A percentile compares a stretch with the other conserved stretches of the same genome.
phyloP scores from a whole-genome alignment of 164 flowering plant genomes.

The Vitis cinerea region DNA sequence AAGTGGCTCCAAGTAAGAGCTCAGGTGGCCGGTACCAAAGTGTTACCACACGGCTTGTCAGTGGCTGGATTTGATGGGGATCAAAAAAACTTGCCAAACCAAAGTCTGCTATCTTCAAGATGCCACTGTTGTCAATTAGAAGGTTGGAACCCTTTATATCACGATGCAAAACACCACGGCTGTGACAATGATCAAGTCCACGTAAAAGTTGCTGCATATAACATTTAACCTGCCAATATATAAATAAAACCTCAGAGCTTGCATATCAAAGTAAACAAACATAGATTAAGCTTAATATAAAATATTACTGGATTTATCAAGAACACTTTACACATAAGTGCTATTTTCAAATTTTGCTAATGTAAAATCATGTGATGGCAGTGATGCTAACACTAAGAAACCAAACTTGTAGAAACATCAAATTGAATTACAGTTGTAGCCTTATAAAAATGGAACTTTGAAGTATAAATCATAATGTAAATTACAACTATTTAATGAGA shows the following conservation, averaged over 20 bases:
- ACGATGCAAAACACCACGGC: conserved; percentile 84
- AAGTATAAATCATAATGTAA: neutral
- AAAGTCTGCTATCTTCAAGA: conserved; percentile 92
- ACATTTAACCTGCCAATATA: conserved; percentile 73
- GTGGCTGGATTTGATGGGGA: conserved; percentile 66
- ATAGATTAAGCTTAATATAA: neutral
- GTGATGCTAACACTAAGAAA: neutral
- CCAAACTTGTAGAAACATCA: neutral
- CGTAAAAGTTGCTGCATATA: conserved; percentile 88
- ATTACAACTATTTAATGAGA: neutral
- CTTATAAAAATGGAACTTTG: neutral
- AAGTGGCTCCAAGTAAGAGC: conserved; percentile 91
- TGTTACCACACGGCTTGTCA: conserved; percentile 96
- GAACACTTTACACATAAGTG: neutral
- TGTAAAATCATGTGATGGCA: neutral
- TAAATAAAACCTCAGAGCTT: conserved; percentile 3
- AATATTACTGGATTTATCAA: neutral
- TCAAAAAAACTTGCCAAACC: conserved; percentile 86
- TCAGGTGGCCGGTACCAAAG: conserved; percentile 99
- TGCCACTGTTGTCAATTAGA: conserved; percentile 86
- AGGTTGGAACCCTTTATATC: conserved; percentile 97
- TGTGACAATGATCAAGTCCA: conserved; percentile 96
- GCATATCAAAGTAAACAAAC: neutral
- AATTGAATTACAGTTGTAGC: neutral
- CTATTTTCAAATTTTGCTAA: neutral